A percentile compares a stretch with the other conserved stretches of the same genome.
Conservation (phyloP, 352 stramenopile genomes). For the Pythium folliculosum region DNA sequence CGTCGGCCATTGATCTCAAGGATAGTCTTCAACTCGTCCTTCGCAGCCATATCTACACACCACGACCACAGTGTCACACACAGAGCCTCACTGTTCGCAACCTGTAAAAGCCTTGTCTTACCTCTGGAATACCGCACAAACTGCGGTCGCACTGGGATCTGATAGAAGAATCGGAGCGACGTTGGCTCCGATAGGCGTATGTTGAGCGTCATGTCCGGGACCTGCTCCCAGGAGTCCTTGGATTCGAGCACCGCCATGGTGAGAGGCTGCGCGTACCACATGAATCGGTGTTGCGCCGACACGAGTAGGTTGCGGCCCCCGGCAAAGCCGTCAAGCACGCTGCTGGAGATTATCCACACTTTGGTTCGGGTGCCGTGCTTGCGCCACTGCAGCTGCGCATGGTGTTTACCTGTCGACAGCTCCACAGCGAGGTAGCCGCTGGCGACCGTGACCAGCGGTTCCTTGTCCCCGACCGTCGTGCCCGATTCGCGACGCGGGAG, state of each 20-base stretch:
- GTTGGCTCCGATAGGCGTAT: constrained; percentile 51
- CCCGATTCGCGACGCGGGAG: constrained; percentile 68
- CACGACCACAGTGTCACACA: not conserved
- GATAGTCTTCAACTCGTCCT: constrained; percentile 64
- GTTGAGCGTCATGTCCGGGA: constrained; percentile 54
- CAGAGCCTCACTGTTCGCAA: not conserved
- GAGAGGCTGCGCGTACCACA: constrained; percentile 71
- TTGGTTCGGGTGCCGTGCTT: constrained; percentile 54
- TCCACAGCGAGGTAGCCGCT: constrained; percentile 67
- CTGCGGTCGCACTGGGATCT: constrained; percentile 63
- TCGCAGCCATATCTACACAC: constrained; percentile 42
- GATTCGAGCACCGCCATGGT: constrained; percentile 38
- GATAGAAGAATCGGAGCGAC: constrained; percentile 71
- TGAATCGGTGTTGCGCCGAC: constrained; percentile 65
- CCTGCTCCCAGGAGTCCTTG: constrained; percentile 53
- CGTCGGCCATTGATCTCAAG: constrained; percentile 64
- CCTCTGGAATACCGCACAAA: constrained; percentile 51
- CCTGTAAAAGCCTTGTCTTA: constrained; percentile 17
- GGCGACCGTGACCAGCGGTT: constrained; percentile 49
- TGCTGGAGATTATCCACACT: constrained; percentile 62
- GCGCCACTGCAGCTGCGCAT: constrained; percentile 67
- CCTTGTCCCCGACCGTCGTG: constrained; percentile 58
- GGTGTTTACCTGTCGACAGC: constrained; percentile 46
- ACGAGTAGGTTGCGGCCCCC: constrained; percentile 62
- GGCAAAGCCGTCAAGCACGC: constrained; percentile 66